Percentiles rank a stretch among this genome's conserved stretches.
These are phyloP conservation scores for Myochromella boudieri DNA, from an alignment of 768 basidiomycete species.

Conservation along the genomic window DNA sequence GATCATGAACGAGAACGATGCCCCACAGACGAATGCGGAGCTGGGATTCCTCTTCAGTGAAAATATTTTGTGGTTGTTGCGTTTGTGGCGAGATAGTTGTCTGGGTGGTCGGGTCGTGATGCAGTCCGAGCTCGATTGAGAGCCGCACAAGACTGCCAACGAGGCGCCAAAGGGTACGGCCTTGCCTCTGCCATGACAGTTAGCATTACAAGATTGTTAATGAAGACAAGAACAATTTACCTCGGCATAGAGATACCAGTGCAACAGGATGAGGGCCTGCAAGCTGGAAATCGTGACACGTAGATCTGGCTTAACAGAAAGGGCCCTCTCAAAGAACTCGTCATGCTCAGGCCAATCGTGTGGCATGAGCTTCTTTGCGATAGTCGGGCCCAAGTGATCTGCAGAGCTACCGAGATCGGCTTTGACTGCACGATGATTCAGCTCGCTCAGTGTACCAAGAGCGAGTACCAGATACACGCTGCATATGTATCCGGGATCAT, in stretches of 20 bases:
- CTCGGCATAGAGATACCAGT: constrained; percentile 91
- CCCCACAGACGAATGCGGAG: constrained; percentile 83
- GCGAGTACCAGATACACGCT: constrained; percentile 77
- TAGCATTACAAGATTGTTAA: not conserved
- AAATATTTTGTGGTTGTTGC: constrained; percentile 31
- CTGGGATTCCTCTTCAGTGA: constrained; percentile 76
- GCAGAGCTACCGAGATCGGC: constrained; percentile 44
- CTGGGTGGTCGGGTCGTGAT: constrained; percentile 79
- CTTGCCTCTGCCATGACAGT: constrained; percentile 63
- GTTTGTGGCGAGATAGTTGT: constrained; percentile 38
- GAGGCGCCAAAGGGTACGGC: constrained; percentile 86
- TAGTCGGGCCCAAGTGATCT: constrained; percentile 30
- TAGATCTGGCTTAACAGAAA: constrained; percentile 78
- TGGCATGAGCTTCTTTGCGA: constrained; percentile 64
- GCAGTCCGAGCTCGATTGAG: constrained; percentile 80
- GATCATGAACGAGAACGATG: constrained; percentile 83
- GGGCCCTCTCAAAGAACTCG: constrained; percentile 80
- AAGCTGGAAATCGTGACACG: constrained; percentile 80
- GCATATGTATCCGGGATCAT: constrained; percentile 80
- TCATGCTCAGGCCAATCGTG: constrained; percentile 77
- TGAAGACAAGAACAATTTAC: constrained; percentile 38
- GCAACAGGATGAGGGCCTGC: constrained; percentile 80
- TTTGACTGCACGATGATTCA: constrained; percentile 67
- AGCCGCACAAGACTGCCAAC: constrained; percentile 83
- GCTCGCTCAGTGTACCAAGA: constrained; percentile 78